A percentile compares a stretch with the other conserved stretches of the same genome.
These are phyloP conservation scores for Cercospora citrullina DNA, from an alignment of 2,329 filamentous ascomycete genomes.

Conservation along the genomic window DNA sequence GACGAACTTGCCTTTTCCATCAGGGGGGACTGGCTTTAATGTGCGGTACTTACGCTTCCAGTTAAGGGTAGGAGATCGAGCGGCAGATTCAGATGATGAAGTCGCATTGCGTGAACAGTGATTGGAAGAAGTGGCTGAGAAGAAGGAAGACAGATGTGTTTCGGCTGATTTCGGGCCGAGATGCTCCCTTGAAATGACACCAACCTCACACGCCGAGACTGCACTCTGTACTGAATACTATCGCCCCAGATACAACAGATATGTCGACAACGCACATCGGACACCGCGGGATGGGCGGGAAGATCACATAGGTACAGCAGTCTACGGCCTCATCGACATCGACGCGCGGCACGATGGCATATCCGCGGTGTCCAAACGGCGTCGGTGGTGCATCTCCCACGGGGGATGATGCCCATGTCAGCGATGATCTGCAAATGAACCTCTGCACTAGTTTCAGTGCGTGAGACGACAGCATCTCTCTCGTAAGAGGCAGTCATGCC, in stretches of 20 bases:
- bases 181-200: not conserved
- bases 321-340: not conserved
- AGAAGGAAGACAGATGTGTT: not conserved
- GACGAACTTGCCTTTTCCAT: not conserved
- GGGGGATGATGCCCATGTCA: not conserved
- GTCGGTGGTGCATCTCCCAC: not conserved
- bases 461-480: not conserved
- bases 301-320: not conserved
- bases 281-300: not conserved
- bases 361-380: not conserved
- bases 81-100: not conserved
- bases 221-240: not conserved
- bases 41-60: not conserved
- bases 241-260: not conserved
- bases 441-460: not conserved
- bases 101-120: not conserved
- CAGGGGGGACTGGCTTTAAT: not conserved
- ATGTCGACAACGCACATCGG: not conserved
- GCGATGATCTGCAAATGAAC: slow-evolving; percentile 1
- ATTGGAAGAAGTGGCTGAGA: not conserved
- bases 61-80: not conserved
- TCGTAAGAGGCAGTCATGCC: not conserved
- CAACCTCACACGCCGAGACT: not conserved
- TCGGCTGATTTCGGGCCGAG: not conserved
- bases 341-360: not conserved